Evolutionary conservation across 495 filamentous ascomycete genomes (phyloP), one percentile per base, ranked within the genome.

Genomic region (Penicillium fimorum): DNA sequence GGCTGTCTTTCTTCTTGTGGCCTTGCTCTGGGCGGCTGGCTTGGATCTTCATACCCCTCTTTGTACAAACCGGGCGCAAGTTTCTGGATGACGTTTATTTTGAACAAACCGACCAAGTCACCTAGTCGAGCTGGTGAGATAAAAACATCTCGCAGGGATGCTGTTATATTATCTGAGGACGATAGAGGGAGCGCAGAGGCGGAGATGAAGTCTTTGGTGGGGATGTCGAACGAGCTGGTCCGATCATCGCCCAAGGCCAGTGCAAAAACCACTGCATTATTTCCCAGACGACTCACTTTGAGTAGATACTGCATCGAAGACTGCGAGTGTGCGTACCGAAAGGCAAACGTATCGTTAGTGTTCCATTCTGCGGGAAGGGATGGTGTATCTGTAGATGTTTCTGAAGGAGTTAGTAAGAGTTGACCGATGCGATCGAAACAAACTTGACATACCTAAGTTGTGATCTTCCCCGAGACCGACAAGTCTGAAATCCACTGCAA

Each of bases 241-340:
- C 87, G 85, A 54, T 97, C 91, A 66, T 92, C 88, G 30, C 87
- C 88, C 25, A 91, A 65, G 8, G 81, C 91, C 32, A 96, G 73
- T 12, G 84, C 94, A 64, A 89, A 84, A 50, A 96, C 78, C 45
- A 96, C 87, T 20, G 87, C 87, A 68, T 95, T 96, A 62, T 80
- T 79, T 47, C 91, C 92, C 42, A 97, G 77, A 13, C 93, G 85
- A 72, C 85, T 88, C 59, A 93, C 71, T 67, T 90, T 92, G 49
- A 97, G 63, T 11, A 97, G 76, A 66, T 87, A 97, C 57, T 87
- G 79, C 78, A 94, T 89, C 13, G 92, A 84, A 1, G 91, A 95
- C 68, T 97, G 90, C n/a, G 82, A 73, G 64, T 96, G 95, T 2
- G 86, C 82, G 75, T 97, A 98, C 50, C 93, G 84, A 71, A 98